Conservation (phyloP, 441 rosid genomes). For the Daphne laureola region DNA sequence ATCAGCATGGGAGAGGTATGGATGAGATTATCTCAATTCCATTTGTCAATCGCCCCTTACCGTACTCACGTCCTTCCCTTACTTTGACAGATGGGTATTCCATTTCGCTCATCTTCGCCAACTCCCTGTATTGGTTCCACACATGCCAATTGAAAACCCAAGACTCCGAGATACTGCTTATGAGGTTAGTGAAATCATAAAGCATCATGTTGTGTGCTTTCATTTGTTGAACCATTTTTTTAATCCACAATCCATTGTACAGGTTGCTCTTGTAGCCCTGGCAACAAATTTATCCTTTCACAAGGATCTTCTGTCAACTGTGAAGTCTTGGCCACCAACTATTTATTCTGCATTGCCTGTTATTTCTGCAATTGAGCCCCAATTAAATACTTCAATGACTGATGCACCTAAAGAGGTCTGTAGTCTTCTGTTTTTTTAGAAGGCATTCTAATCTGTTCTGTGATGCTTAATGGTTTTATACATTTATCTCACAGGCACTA, state of each 20-base stretch:
- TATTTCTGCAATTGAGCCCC: slow-evolving; percentile 95
- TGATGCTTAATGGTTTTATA: slow-evolving; percentile 16
- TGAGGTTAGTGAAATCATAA: slow-evolving; percentile 49
- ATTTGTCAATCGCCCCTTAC: background rate
- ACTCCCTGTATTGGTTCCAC: slow-evolving; percentile 93
- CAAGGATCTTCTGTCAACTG: slow-evolving; percentile 78
- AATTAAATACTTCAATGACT: slow-evolving; percentile 91
- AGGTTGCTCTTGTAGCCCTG: slow-evolving; percentile 97
- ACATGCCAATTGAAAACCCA: slow-evolving; percentile 88
- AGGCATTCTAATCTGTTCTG: slow-evolving; percentile 19
- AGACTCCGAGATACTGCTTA: slow-evolving; percentile 94
- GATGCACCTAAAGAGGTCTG: slow-evolving; percentile 92
- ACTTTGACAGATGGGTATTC: slow-evolving; percentile 87
- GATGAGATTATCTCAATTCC: slow-evolving; percentile 14
- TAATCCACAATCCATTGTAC: slow-evolving; percentile 16
- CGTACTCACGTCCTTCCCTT: background rate
- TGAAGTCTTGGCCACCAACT: slow-evolving; percentile 89
- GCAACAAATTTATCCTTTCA: slow-evolving; percentile 88
- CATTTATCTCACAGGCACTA: slow-evolving; percentile 52
- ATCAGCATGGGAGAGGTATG: slow-evolving; percentile 98
- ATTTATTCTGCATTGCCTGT: slow-evolving; percentile 83
- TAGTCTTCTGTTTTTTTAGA: slow-evolving; percentile 8
- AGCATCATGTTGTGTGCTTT: slow-evolving; percentile 6
- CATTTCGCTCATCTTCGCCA: slow-evolving; percentile 99
- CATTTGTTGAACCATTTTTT: slow-evolving; percentile 8